phyloP scores from a whole-genome alignment of 2,329 filamentous ascomycete species.

The Dothideomycetes sp. region DNA sequence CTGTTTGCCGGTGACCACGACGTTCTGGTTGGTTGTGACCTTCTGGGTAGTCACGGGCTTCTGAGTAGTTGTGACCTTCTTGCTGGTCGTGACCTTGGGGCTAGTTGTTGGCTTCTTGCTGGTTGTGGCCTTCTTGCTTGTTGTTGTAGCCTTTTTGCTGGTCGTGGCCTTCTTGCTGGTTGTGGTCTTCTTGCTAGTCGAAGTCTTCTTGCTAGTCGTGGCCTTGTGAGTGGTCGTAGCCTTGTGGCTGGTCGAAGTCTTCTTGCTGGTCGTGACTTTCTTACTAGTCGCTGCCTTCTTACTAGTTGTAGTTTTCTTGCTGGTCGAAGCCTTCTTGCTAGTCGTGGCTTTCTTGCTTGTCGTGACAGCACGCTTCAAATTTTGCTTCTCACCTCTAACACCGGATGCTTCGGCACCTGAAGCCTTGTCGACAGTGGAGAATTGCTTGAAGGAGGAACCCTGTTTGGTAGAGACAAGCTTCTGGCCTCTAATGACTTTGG shows the following conservation, averaged over 20 bases:
- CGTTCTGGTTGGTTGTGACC: not conserved
- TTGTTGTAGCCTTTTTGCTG: constrained; percentile 1
- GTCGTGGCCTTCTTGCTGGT: not conserved
- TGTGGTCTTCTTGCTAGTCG: no score
- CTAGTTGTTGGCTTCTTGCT: not conserved
- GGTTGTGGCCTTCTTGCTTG: not conserved
- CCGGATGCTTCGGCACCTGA: no score
- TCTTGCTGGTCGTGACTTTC: not conserved
- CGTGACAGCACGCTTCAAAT: no score
- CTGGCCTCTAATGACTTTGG: not conserved
- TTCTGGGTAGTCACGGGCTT: not conserved
- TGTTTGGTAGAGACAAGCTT: not conserved
- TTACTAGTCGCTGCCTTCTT: not conserved
- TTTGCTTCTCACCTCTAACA: no score
- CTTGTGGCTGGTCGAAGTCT: not conserved
- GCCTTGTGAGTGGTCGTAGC: no score
- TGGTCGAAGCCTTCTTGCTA: constrained; percentile 1
- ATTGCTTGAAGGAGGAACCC: not conserved
- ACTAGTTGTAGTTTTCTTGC: not conserved
- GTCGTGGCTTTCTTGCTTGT: not conserved
- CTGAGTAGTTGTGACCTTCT: not conserved
- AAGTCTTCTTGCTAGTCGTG: no score
- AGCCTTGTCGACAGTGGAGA: not conserved
- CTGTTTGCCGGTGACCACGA: not conserved
- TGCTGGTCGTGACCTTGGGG: no score